Conservation (phyloP, 1,284 basidiomycete genomes). For the Xerocomus nothofagi region DNA sequence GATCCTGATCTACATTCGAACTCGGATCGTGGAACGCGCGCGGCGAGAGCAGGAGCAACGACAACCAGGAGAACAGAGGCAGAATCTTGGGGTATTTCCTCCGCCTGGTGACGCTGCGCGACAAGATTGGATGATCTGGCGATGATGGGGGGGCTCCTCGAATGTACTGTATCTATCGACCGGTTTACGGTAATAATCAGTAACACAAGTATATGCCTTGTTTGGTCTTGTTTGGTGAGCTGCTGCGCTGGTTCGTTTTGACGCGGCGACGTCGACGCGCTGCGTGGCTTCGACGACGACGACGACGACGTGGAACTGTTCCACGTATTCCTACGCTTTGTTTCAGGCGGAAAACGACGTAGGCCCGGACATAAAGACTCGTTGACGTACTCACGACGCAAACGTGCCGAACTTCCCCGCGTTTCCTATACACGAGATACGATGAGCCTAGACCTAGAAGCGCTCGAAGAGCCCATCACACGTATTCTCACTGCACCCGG, state of each 20-base stretch:
- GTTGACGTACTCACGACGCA: background rate
- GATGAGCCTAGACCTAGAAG: slow-evolving; percentile 42
- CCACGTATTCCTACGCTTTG: slow-evolving; percentile 1
- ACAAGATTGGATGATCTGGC: slow-evolving; percentile 64
- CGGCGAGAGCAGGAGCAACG: slow-evolving; percentile 49
- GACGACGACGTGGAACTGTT: slow-evolving; percentile 7
- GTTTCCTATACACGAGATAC: slow-evolving; percentile 2
- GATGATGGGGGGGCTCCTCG: slow-evolving; percentile 16
- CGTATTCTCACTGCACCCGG: slow-evolving; percentile 68
- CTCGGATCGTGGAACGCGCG: slow-evolving; percentile 67
- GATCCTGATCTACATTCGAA: slow-evolving; percentile 67
- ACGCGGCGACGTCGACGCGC: slow-evolving; percentile 6
- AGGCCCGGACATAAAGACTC: background rate
- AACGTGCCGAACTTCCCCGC: background rate
- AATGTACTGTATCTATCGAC: slow-evolving; percentile 10
- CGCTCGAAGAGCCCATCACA: slow-evolving; percentile 59
- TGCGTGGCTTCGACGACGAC: slow-evolving; percentile 5
- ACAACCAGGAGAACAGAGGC: slow-evolving; percentile 19
- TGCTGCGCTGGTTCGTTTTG: slow-evolving; percentile 3
- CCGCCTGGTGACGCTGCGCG: slow-evolving; percentile 62
- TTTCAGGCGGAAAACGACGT: background rate
- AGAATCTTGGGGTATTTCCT: slow-evolving; percentile 53
- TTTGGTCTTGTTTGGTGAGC: slow-evolving; percentile 30
- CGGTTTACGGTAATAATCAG: background rate
- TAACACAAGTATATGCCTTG: slow-evolving; percentile 5